Conservation (phyloP, 2,329 filamentous ascomycete species). For the Aspergillus unguis region DNA sequence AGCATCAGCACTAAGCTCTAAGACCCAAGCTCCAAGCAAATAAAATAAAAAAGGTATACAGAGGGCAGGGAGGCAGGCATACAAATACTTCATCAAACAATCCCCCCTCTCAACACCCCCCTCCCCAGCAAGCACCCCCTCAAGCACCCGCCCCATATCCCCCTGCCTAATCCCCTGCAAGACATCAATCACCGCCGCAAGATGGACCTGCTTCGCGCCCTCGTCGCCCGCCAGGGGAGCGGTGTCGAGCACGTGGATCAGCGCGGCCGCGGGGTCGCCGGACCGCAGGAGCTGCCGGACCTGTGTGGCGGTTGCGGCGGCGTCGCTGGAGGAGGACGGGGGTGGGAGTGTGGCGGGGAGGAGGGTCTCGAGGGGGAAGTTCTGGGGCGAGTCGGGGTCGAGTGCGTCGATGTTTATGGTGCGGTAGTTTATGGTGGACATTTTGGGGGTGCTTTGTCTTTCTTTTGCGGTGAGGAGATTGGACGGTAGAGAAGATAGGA, state of each 20-base stretch:
- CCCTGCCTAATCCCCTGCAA: constrained; percentile 93
- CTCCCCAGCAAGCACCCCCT: constrained; percentile 71
- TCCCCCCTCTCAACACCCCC: constrained; percentile 84
- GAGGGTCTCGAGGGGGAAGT: constrained; percentile 86
- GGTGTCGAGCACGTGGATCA: constrained; percentile 79
- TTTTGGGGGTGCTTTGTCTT: constrained; percentile 15
- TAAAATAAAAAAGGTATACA: neutral
- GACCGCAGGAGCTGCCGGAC: constrained; percentile 83
- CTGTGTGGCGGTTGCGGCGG: constrained; percentile 73
- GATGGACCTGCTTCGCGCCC: constrained; percentile 71
- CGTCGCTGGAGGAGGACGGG: constrained; percentile 72
- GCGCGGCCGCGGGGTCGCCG: constrained; percentile 81
- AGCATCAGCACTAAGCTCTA: constrained; percentile 5
- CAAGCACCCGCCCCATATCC: constrained; percentile 87
- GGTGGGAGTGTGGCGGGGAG: constrained; percentile 66
- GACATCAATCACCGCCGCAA: constrained; percentile 86
- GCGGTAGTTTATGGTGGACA: constrained; percentile 62
- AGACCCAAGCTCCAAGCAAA: constrained; percentile 1
- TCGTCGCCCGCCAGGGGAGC: constrained; percentile 64
- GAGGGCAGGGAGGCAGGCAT: constrained; percentile 39
- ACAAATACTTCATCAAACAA: constrained; percentile 97
- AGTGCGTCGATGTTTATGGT: constrained; percentile 93
- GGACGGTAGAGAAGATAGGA: neutral
- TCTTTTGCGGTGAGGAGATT: neutral
- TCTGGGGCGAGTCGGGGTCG: constrained; percentile 82